Base-by-base conservation (phyloP, 2,329 filamentous ascomycete species). In the Botrytis sinoallii region DNA sequence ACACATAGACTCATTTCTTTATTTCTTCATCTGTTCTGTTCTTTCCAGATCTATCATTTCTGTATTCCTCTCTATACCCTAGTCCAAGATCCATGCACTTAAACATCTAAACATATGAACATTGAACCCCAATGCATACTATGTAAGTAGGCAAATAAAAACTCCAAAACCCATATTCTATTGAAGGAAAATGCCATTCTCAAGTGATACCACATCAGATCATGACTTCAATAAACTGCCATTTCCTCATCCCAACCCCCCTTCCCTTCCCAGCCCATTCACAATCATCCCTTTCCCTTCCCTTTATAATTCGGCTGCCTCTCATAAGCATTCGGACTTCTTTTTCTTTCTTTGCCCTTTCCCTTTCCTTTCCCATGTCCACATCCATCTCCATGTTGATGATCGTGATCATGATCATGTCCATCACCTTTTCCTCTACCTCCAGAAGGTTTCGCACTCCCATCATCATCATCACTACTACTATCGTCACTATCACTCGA, bases 311-410 rank as follows among this genome's bases (percentile, higher is more conserved):
- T 89, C 18, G 90, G 90, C 81, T 93, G 88, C 82, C 91, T 92
- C 83, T 95, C 93, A 80, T 95, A 95, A 1, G 93, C 93, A 82
- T 95, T 95, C 35, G 92, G 92, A 79, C 92, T 94, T 29, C 91
- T 89, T 79, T 85, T 86, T 77, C 88, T 83, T 35, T 71, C 75
- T 70, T 79, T 78, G 72, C 82, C 82, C 77, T 83, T 81, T 10
- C 42, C 29, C 3, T n/a, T 35, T 16, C 48, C 82, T 79, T 35
- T 82, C 81, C 70, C 63, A 75, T 83, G 78, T 83, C 85, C 77
- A 46, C 40, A 65, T 8, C 42, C 61, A 32, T 65, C 61, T 22
- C 61, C 61, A 65, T 65, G 46, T 48, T 46, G 44, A 46, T 46
- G 65, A 83, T 84, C 25, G 76, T 73, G 81, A 40, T 76, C 79